Conservation (phyloP, 2,329 filamentous ascomycete genomes). For the Graphilbum fragrans region DNA sequence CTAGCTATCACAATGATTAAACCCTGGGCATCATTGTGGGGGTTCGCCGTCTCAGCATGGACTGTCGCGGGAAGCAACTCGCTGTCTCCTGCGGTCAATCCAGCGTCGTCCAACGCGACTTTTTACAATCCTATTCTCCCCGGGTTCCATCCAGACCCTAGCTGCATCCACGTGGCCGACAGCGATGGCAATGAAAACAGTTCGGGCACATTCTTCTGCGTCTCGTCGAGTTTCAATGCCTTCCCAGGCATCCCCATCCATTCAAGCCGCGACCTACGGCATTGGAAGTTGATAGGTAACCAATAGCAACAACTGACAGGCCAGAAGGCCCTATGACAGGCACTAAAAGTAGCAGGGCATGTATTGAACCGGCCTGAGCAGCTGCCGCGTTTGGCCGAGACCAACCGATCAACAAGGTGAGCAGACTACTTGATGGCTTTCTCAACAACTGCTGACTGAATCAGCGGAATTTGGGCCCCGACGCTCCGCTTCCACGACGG, state of each 20-base stretch:
- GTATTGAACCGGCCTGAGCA: slow-evolving; percentile 22
- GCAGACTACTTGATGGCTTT: background rate
- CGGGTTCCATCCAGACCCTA: slow-evolving; percentile 30
- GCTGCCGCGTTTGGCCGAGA: slow-evolving; percentile 19
- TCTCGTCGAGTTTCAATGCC: slow-evolving; percentile 28
- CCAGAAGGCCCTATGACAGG: background rate
- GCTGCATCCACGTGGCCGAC: slow-evolving; percentile 25
- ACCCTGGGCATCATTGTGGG: no score
- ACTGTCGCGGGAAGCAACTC: no score
- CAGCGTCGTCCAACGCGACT: no score
- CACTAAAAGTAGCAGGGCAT: slow-evolving; percentile 15
- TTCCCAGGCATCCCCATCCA: slow-evolving; percentile 33
- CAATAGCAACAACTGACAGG: background rate
- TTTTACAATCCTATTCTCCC: slow-evolving; percentile 27
- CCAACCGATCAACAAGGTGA: slow-evolving; percentile 19
- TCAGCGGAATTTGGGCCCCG: slow-evolving; percentile 21
- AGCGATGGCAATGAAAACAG: slow-evolving; percentile 16
- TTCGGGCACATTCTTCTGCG: slow-evolving; percentile 27
- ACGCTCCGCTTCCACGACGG: slow-evolving; percentile 17
- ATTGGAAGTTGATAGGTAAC: slow-evolving; percentile 23
- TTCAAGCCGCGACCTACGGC: slow-evolving; percentile 27
- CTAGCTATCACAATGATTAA: no score
- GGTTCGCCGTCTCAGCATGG: no score
- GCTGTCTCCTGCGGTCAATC: no score
- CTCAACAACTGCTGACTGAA: background rate